Percentiles rank a stretch among this genome's conserved stretches.
Conservation (phyloP, 805 yeast genomes). For the Wickerhamomyces silvicola region DNA sequence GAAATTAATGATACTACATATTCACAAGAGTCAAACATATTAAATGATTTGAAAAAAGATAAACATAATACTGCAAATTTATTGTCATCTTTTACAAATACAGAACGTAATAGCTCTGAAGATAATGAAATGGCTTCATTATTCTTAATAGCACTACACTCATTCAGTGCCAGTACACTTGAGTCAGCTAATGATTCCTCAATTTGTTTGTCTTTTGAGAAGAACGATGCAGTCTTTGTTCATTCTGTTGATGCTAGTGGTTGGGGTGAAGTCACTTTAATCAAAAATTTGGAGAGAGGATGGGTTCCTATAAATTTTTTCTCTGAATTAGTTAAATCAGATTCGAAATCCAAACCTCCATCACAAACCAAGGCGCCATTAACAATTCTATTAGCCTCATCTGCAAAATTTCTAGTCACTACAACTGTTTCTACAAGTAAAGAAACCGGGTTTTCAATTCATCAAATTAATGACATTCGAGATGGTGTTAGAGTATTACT, state of each 20-base stretch:
- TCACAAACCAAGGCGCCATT: slow-evolving; percentile 40
- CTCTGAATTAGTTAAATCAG: slow-evolving; percentile 34
- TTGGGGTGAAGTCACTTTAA: slow-evolving; percentile 79
- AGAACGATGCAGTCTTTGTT: slow-evolving; percentile 67
- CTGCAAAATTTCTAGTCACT: slow-evolving; percentile 60
- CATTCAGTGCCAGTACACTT: slow-evolving; percentile 51
- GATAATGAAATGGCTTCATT: slow-evolving; percentile 45
- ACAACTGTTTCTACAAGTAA: slow-evolving; percentile 47
- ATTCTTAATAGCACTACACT: slow-evolving; percentile 51
- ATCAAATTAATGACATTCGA: slow-evolving; percentile 52
- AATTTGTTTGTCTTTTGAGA: slow-evolving; percentile 66
- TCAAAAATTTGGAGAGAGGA: slow-evolving; percentile 59
- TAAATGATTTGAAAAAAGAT: slow-evolving; percentile 63
- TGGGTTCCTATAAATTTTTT: slow-evolving; percentile 88
- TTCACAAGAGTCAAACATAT: slow-evolving; percentile 17
- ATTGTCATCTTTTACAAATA: not conserved
- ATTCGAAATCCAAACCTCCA: slow-evolving; percentile 3
- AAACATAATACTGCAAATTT: slow-evolving; percentile 48
- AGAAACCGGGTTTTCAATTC: slow-evolving; percentile 19
- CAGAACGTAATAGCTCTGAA: too few relatives aligned
- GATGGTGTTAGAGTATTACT: slow-evolving; percentile 65
- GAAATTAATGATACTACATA: slow-evolving; percentile 14
- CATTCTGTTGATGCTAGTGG: slow-evolving; percentile 77
- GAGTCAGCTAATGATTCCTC: slow-evolving; percentile 63
- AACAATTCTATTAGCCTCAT: slow-evolving; percentile 48